Evolutionary conservation across 768 basidiomycete genomes (phyloP), one percentile per base, ranked within the genome.

Genomic region (Dioszegia crocea): DNA sequence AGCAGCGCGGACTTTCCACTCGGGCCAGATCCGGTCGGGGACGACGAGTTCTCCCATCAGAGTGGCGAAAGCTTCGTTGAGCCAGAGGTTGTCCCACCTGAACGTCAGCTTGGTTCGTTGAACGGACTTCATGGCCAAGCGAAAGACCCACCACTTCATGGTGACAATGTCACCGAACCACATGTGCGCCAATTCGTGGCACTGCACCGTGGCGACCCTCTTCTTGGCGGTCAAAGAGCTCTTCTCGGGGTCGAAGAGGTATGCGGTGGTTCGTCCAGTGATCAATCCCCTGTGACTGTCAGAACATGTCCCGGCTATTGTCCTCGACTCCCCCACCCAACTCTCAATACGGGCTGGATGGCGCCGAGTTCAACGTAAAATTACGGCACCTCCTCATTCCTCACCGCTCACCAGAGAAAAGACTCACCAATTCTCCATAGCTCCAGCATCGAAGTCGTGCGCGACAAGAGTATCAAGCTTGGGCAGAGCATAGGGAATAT

Each of bases 131-230:
- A 33, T 33, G 33, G 14, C 14, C 8, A 33, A 6, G 33, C 6
- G 33, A 33, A 33, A 33, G 14, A 14, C 33, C 14, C 33, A 75
- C 74, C 72, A 73, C 51, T 84, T 84, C 91, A 93, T 92, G 0
- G 91, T 94, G 5, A 89, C 87, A 67, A 96, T 88, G 73, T 94
- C 86, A 24, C 91, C 92, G 66, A 93, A 94, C 89, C 89, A 81
- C 40, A 64, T 66, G 51, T 70, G 65, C 12, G 66, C 66, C 2
- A 70, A 57, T 78, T 93, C 93, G 69, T 97, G 94, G 67, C 84
- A 85, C 77, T 91, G 89, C 0, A 83, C 84, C 12, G 80, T 77
- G 1, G 88, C 88, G 56, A 94, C 84, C n/a, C 82, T 79, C 76
- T 91, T 89, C 81, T 87, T 88, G 39, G 85, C 86, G 10, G 79